These are phyloP conservation scores for Nyssa sinensis DNA, from an alignment of 148 eudicot species.

Conservation along the genomic window DNA sequence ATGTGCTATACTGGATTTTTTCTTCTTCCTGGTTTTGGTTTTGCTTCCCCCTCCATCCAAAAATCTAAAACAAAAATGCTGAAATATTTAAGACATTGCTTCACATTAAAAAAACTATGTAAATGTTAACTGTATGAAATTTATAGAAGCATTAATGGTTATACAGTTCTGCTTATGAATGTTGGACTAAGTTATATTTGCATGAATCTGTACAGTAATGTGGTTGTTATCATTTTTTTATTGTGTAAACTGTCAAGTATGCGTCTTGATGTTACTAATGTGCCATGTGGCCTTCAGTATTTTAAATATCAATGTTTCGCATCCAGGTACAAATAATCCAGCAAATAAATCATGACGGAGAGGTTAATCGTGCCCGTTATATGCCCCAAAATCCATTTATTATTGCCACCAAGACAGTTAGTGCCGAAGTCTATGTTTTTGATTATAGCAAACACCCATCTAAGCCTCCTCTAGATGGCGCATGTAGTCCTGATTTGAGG, in stretches of 20 bases:
- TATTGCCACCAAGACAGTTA: constrained; percentile 77
- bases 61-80: no score
- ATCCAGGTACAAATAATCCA: constrained; percentile 85
- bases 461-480: constrained; percentile 72
- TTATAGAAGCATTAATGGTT: no score
- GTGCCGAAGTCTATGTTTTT: constrained; percentile 77
- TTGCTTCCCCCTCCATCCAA: no score
- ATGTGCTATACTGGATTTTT: no score
- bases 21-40: no score
- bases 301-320: not conserved
- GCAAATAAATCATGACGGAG: constrained; percentile 86
- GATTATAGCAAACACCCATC: constrained; percentile 85
- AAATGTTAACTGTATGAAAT: no score
- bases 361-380: constrained; percentile 83
- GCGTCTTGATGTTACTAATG: not conserved
- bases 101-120: no score
- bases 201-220: no score
- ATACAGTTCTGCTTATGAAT: no score
- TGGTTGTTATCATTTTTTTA: no score
- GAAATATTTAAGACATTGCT: no score
- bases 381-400: constrained; percentile 84
- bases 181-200: no score
- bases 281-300: not conserved
- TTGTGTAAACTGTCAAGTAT: constrained; percentile 51
- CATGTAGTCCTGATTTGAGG: constrained; percentile 72